Base-by-base conservation (phyloP, 306 rosid species). In the Corylus americana region DNA sequence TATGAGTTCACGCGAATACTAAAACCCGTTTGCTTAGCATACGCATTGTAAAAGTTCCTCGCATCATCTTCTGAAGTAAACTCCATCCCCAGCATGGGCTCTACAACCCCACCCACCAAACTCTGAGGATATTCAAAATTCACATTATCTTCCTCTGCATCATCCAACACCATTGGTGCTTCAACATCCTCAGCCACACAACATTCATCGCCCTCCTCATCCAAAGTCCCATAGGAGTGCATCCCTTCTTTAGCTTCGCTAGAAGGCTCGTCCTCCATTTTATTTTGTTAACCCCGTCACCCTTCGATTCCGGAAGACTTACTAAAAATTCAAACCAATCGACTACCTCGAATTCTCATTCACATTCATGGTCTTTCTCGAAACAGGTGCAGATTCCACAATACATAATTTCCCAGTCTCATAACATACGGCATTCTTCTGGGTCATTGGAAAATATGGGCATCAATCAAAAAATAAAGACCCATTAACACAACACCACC, bases 71-170 rank as follows among this genome's bases (percentile, higher is more conserved):
- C 75, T 13, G 75, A 39, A 47, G 78, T n/a, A 74, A 74, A 80
- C 78, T 80, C 83, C 83, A 80, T 80, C 47, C 74, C 79, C 59
- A 44, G 42, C 11, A 73, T 54, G 69, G 79, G 79, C 67, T 73
- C 78, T 55, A 25, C 18, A 39, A 74, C 31, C 42, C 79, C 79
- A 74, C 62, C 75, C 14, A 22, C 74, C 8, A 74, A 67, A 39
- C 51, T 39, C 72, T 5, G 7, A 42, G 29, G 39, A 67, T 67
- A 39, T n/a, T 67, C 51, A 39, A 67, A n/a, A 67, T 42, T 67
- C 51, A 67, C 72, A 18, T 67, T 16, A 44, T 55, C 39, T 39
- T 57, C 77, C 39, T 48, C 70, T 25, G 70, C 62, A 57, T 71
- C 76, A 71, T 78, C 82, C 77, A 78, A 71, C 12, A 58, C 54